These are phyloP conservation scores for Vigna nakashimae DNA, from an alignment of 306 rosid genomes.

Conservation along the genomic window DNA sequence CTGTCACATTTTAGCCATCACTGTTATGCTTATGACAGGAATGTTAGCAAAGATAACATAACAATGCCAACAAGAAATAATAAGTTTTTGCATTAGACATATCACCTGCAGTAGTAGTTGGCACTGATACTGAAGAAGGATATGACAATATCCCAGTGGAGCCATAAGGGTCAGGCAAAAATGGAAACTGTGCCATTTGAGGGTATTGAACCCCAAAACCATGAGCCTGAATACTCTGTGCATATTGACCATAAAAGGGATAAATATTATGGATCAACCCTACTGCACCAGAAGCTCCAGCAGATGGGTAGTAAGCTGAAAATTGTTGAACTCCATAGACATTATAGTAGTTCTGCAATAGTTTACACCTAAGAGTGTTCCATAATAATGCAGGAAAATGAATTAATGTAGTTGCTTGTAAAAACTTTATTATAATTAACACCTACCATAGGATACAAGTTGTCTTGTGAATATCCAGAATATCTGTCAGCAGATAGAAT, in stretches of 20 bases:
- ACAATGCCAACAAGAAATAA: neutral
- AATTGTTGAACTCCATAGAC: constrained; percentile 87
- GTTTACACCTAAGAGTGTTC: neutral
- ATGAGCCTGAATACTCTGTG: constrained; percentile 65
- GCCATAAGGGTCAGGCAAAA: constrained; percentile 71
- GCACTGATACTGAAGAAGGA: constrained; percentile 65
- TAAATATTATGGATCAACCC: constrained; percentile 68
- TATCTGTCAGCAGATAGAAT: constrained; percentile 55
- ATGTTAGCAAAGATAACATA: neutral
- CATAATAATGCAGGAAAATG: constrained; percentile 32
- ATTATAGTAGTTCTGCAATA: constrained; percentile 69
- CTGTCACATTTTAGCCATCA: constrained; percentile 51
- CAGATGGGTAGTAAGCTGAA: constrained; percentile 68
- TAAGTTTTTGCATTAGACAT: neutral
- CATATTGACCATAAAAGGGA: constrained; percentile 78
- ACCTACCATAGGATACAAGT: constrained; percentile 72
- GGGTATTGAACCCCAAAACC: constrained; percentile 78
- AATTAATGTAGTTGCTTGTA: neutral
- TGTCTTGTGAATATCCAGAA: constrained; percentile 85
- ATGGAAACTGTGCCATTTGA: constrained; percentile 71
- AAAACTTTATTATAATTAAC: constrained; percentile 2
- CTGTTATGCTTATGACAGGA: neutral
- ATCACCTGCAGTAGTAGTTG: constrained; percentile 63
- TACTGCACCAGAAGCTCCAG: constrained; percentile 65
- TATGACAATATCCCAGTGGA: constrained; percentile 66